Conservation (phyloP, 495 filamentous ascomycete species). For the Entonaema liquescens region DNA sequence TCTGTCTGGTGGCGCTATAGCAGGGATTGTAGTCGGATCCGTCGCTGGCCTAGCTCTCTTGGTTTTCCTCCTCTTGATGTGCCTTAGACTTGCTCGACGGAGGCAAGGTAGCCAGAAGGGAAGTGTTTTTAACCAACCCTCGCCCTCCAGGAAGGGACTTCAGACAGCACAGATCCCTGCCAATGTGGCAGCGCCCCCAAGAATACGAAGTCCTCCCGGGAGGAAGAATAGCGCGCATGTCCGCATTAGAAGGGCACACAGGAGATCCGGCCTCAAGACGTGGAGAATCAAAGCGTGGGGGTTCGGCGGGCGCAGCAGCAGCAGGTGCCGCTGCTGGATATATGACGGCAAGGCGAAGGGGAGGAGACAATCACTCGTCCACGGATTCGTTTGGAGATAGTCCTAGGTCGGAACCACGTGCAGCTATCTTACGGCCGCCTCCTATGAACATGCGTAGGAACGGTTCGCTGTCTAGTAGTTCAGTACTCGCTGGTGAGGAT, state of each 20-base stretch:
- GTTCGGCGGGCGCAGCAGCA: constrained; percentile 47
- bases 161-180: constrained; percentile 47
- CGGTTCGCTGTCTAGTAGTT: constrained; percentile 90
- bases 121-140: constrained; percentile 84
- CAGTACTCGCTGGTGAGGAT: constrained; percentile 73
- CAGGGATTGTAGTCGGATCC: constrained; percentile 87
- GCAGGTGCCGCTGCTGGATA: constrained; percentile 47
- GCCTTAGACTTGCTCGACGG: constrained; percentile 66
- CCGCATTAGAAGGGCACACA: constrained; percentile 80
- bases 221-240: constrained; percentile 94
- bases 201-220: constrained; percentile 81
- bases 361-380: constrained; percentile 77
- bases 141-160: constrained; percentile 71
- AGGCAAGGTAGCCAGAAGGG: constrained; percentile 67
- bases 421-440: constrained; percentile 64
- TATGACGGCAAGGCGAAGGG: constrained; percentile 55
- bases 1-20: constrained; percentile 84
- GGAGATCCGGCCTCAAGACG: constrained; percentile 65
- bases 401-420: constrained; percentile 72
- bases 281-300: constrained; percentile 48
- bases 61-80: constrained; percentile 66
- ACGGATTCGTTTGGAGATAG: constrained; percentile 84
- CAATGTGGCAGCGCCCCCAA: constrained; percentile 45
- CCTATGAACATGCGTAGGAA: constrained; percentile 70
- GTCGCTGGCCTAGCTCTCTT: constrained; percentile 76